Evolutionary conservation across 306 rosid species (phyloP), one percentile per base, ranked within the genome.

Genomic region (Medicago arabica): DNA sequence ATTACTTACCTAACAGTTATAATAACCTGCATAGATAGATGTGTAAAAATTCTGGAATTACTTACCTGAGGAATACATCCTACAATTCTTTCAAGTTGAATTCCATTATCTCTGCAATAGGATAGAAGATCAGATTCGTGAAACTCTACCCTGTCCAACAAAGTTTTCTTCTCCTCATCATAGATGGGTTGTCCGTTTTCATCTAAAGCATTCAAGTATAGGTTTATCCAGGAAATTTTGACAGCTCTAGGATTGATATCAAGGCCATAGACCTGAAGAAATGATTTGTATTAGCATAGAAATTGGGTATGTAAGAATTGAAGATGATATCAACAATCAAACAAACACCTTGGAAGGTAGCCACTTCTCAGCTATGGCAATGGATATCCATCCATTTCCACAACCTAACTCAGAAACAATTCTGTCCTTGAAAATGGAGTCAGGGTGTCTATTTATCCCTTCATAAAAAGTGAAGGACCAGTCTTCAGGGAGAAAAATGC

Each of bases 11-110:
- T 23, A 23, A 23, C 38, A 34, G 6, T 4, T 34, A 34, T 31
- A 62, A 43, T 43, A 10, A 11, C 38, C 21, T 44, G 49, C n/a
- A 59, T 38, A 55, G 9, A 54, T 23, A 55, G 31, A 44, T 25
- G 38, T 18, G 72, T 55, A 31, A 70, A 57, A 43, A 66, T 62
- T 57, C 4, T 36, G 72, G 83, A 67, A 79, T 47, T 72, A 95
- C 99, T 41, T 75, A 95, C 99, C 99, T 95, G 99, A 78, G 99
- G 99, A 76, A 95, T 95, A 89, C 99, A 95, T 67, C 99, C 99
- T 55, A 95, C 99, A 85, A 92, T 92, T 75, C 97, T 86, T 72
- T 92, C 99, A 46, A 95, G 96, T 69, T 85, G 88, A 78, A 95
- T 95, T 78, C 77, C 91, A 58, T 86, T 67, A 36, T 88, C 90